Percentiles rank a stretch among this genome's conserved stretches.
These are phyloP conservation scores for Gossypium australe DNA, from an alignment of 345 rosid genomes.

Conservation along the genomic window DNA sequence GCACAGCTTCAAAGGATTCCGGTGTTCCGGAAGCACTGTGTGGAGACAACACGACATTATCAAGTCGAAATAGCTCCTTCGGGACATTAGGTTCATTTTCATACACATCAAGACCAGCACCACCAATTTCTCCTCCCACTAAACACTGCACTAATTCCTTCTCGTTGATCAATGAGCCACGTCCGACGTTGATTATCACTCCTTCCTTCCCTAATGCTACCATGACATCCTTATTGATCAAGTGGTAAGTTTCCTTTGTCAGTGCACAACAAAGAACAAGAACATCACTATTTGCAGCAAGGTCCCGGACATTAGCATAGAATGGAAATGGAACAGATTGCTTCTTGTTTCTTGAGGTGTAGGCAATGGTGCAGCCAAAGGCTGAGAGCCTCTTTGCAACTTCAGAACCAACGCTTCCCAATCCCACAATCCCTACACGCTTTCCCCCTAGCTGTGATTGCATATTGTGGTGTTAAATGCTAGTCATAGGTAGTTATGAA, in stretches of 20 bases:
- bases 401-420: neutral
- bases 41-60: constrained; percentile 75
- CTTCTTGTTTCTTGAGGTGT: constrained; percentile 23
- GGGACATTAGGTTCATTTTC: constrained; percentile 69
- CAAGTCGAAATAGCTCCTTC: constrained; percentile 38
- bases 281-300: constrained; percentile 35
- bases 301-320: constrained; percentile 28
- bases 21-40: constrained; percentile 50
- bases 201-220: constrained; percentile 38
- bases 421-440: constrained; percentile 18
- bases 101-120: constrained; percentile 81
- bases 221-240: constrained; percentile 42
- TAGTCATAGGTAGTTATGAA: too few species aligned
- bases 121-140: constrained; percentile 53
- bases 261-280: constrained; percentile 46
- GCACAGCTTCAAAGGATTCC: constrained; percentile 35
- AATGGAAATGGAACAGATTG: constrained; percentile 18
- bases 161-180: constrained; percentile 53
- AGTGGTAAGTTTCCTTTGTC: constrained; percentile 41
- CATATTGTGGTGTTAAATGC: neutral
- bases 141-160: constrained; percentile 57
- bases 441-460: constrained; percentile 26
- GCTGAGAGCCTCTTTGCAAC: constrained; percentile 34
- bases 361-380: constrained; percentile 32
- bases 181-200: constrained; percentile 50